Conservation (phyloP, 2,329 filamentous ascomycete species). For the Beauveria bassiana region DNA sequence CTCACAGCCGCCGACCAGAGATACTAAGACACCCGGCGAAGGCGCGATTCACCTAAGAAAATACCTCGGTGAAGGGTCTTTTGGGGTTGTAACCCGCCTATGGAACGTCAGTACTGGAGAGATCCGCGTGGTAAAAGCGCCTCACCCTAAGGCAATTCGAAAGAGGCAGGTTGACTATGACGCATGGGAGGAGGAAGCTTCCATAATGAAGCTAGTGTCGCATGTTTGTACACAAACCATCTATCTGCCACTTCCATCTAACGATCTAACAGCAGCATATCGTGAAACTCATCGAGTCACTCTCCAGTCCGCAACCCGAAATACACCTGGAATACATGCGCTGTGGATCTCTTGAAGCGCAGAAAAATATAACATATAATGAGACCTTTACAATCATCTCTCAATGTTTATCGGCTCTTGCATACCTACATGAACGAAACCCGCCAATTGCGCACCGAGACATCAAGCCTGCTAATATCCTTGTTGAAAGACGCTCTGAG, state of each 20-base stretch:
- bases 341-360: background rate
- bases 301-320: background rate
- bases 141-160: background rate
- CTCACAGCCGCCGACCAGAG: background rate
- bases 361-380: slow-evolving; percentile 8
- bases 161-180: background rate
- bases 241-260: background rate
- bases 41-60: background rate
- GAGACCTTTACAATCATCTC: slow-evolving; percentile 13
- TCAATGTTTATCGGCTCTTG: slow-evolving; percentile 15
- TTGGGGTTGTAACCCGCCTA: too few relatives aligned
- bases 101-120: background rate
- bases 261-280: background rate
- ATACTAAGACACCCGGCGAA: background rate
- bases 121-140: background rate
- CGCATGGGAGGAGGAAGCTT: background rate
- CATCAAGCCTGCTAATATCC: slow-evolving; percentile 84
- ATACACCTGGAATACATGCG: background rate
- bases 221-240: background rate
- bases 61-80: background rate
- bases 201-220: background rate
- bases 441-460: slow-evolving; percentile 73
- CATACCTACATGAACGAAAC: slow-evolving; percentile 12
- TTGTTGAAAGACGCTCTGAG: slow-evolving; percentile 60
- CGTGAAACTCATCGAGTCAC: background rate